These are phyloP conservation scores for Sesbania bispinosa DNA, from an alignment of 306 rosid species.

Conservation along the genomic window DNA sequence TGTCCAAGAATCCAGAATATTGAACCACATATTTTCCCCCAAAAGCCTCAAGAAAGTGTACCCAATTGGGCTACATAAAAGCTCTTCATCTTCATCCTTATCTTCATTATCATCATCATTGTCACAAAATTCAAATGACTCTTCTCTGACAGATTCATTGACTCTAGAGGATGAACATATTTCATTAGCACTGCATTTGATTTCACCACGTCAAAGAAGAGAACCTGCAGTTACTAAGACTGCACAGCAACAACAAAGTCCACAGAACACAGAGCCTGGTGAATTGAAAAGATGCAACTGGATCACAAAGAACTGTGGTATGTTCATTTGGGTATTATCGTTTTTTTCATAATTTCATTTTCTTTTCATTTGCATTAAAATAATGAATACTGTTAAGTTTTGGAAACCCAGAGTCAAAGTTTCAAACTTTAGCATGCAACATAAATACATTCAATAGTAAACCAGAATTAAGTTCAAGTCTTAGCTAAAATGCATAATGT, in stretches of 20 bases:
- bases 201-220: slow-evolving; percentile 50
- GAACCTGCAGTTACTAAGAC: slow-evolving; percentile 43
- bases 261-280: slow-evolving; percentile 28
- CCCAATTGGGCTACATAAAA: slow-evolving; percentile 83
- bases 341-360: neutral
- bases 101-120: slow-evolving; percentile 75
- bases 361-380: neutral
- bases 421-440: no score
- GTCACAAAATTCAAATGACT: slow-evolving; percentile 89
- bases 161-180: slow-evolving; percentile 67
- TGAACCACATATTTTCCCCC: slow-evolving; percentile 45
- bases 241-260: slow-evolving; percentile 25
- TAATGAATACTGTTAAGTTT: neutral
- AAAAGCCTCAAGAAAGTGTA: slow-evolving; percentile 75
- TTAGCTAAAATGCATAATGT: no score
- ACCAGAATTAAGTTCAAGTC: neutral
- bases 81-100: slow-evolving; percentile 59
- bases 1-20: slow-evolving; percentile 48
- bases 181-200: slow-evolving; percentile 65
- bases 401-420: neutral
- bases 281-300: slow-evolving; percentile 84
- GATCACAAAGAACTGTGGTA: slow-evolving; percentile 84
- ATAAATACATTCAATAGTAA: neutral
- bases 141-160: slow-evolving; percentile 62
- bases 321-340: neutral